Percentiles rank a stretch among this genome's conserved stretches.
phyloP scores from a whole-genome alignment of 129 eudicot species.

The sunflower (Helianthus annuus) region DNA sequence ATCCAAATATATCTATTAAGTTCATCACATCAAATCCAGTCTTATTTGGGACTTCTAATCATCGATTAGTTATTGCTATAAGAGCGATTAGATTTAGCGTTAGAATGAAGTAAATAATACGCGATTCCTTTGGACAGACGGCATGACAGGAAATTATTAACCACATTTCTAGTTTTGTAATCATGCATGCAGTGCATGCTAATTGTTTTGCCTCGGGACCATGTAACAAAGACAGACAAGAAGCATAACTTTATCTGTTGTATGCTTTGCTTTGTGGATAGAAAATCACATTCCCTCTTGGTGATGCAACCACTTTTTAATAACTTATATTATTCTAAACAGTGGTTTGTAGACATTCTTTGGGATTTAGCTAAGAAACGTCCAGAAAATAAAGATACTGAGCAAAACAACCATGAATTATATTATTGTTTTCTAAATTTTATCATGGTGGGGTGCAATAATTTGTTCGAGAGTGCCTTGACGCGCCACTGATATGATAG shows the following conservation, averaged over 20 bases:
- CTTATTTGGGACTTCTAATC: neutral
- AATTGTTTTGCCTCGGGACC: conserved; percentile 36
- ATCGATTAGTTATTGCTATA: neutral
- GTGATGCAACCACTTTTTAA: conserved; percentile 35
- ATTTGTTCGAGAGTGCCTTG: conserved; percentile 28
- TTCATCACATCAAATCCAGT: neutral
- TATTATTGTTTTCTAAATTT: neutral
- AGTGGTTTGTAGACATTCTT: conserved; percentile 38
- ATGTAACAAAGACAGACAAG: conserved; percentile 37
- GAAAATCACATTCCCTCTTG: conserved; percentile 45
- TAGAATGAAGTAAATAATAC: neutral
- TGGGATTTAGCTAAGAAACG: conserved; percentile 32
- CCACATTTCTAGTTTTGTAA: neutral
- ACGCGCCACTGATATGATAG: conserved; percentile 24
- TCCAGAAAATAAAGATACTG: conserved; percentile 32
- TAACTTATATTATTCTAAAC: conserved; percentile 19
- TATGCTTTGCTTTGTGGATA: conserved; percentile 34
- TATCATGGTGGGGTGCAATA: conserved; percentile 31
- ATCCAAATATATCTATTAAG: neutral
- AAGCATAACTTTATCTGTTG: conserved; percentile 37
- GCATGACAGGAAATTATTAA: no score
- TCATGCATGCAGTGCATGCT: conserved; percentile 24
- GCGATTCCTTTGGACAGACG: neutral
- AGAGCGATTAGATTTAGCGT: neutral
- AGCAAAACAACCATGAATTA: conserved; percentile 21